phyloP scores from a whole-genome alignment of 1,284 basidiomycete genomes.

The Ganoderma boninense region DNA sequence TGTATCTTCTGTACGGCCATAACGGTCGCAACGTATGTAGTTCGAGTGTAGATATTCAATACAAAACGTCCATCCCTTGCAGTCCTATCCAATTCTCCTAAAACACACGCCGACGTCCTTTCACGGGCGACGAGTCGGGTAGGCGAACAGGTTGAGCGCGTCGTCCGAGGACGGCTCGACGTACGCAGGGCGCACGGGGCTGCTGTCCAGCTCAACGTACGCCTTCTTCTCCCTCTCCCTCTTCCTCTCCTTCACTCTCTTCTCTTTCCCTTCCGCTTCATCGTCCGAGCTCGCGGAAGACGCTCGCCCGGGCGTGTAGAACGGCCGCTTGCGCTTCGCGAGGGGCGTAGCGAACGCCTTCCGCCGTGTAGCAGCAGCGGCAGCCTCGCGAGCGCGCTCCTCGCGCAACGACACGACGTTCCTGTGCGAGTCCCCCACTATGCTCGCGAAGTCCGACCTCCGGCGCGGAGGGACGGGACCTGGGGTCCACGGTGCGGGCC shows the following conservation, averaged over 20 bases:
- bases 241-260: neutral
- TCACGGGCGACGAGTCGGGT: constrained; percentile 36
- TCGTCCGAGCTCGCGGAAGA: constrained; percentile 12
- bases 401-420: constrained; percentile 43
- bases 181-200: constrained; percentile 22
- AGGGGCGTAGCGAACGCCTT: neutral
- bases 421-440: constrained; percentile 55
- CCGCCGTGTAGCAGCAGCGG: neutral
- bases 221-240: neutral
- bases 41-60: neutral
- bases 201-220: constrained; percentile 24
- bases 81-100: neutral
- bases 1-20: neutral
- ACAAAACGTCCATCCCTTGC: neutral
- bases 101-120: constrained; percentile 5
- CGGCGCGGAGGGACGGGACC: constrained; percentile 1
- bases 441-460: constrained; percentile 45
- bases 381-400: constrained; percentile 23
- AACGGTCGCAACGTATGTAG: neutral
- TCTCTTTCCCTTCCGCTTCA: neutral
- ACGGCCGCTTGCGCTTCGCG: constrained; percentile 14
- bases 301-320: neutral
- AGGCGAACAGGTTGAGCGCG: constrained; percentile 58
- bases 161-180: constrained; percentile 54
- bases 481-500: constrained; percentile 2